These are phyloP conservation scores for Saccharomycopsis malanga DNA, from an alignment of 805 yeast genomes.

Conservation along the genomic window DNA sequence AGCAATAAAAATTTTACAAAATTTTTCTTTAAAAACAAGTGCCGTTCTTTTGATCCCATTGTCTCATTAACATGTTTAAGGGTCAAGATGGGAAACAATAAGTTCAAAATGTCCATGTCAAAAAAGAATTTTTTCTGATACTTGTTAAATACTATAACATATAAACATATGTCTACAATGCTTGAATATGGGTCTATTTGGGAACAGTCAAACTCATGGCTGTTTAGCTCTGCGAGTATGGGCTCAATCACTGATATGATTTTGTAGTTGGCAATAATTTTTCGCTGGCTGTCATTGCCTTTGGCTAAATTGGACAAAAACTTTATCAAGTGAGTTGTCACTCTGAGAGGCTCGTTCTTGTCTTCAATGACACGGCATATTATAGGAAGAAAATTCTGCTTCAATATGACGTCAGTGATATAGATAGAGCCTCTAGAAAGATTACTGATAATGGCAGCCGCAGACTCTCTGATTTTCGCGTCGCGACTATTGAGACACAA, in stretches of 20 bases:
- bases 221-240: not conserved
- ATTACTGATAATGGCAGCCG: conserved; percentile 15
- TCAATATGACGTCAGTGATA: conserved; percentile 5
- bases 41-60: conserved; percentile 1
- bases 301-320: conserved; percentile 13
- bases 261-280: conserved; percentile 10
- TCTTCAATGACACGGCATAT: conserved; percentile 10
- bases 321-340: conserved; percentile 10
- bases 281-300: conserved; percentile 11
- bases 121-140: conserved; percentile 17
- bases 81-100: conserved; percentile 11
- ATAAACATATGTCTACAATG: conserved; percentile 13
- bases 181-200: conserved; percentile 9
- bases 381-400: conserved; percentile 4
- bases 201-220: not conserved
- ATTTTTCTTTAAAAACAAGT: conserved; percentile 8
- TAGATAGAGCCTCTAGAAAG: conserved; percentile 5
- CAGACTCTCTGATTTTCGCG: conserved; percentile 5
- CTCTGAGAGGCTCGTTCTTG: conserved; percentile 3
- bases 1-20: conserved; percentile 19
- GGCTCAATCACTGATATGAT: conserved; percentile 13
- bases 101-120: conserved; percentile 7
- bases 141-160: conserved; percentile 14
- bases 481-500: not conserved
- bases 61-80: not conserved